Evolutionary conservation across 768 basidiomycete species (phyloP), one percentile per base, ranked within the genome.

Genomic region (Boletellus emodensis): DNA sequence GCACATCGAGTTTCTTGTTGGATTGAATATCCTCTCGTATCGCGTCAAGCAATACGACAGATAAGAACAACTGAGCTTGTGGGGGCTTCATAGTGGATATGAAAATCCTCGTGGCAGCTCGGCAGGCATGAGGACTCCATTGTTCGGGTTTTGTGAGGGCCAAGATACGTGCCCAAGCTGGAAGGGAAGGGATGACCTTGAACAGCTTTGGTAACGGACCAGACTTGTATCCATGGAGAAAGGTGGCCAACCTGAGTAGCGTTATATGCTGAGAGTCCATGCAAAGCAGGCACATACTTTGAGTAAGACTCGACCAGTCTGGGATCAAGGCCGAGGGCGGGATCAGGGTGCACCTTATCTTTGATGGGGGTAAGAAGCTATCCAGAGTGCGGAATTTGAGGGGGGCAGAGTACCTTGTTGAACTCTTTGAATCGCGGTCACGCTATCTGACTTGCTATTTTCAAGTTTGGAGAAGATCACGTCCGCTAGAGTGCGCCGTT

Each of bases 21-120:
- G 83, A 79, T 50, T 75, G 75, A 56, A 99, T 95, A 67, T 97
- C 91, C 55, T 91, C 88, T 37, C 93, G 76, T 44, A 96, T 83
- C 33, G 90, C 87, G 56, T 94, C 91, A 15, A 97, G 78, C 7
- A 99, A 72, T 36, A 98, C 92, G 30, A 94, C 92, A 55, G 93
- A 83, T 49, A 96, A 77, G 72, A 90, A 99, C 13, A 97, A 75
- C 61, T 94, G 88, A 7, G 91, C 93, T 68, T 97, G 94, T 39
- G 84, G 80, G 8, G 94, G 94, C 65, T 97, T 97, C 82, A 99
- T 88, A 59, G 87, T 96, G 9, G 96, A 95, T 38, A 97, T 88
- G 63, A 98, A 94, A 46, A 94, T 94, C 57, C 86, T 85, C 17
- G 95, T 96, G 13, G 95, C 95, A 22, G 92, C 93, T 53, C 86